Evolutionary conservation across 2,329 filamentous ascomycete species (phyloP).

Genomic region (Canariomyces notabilis): DNA sequence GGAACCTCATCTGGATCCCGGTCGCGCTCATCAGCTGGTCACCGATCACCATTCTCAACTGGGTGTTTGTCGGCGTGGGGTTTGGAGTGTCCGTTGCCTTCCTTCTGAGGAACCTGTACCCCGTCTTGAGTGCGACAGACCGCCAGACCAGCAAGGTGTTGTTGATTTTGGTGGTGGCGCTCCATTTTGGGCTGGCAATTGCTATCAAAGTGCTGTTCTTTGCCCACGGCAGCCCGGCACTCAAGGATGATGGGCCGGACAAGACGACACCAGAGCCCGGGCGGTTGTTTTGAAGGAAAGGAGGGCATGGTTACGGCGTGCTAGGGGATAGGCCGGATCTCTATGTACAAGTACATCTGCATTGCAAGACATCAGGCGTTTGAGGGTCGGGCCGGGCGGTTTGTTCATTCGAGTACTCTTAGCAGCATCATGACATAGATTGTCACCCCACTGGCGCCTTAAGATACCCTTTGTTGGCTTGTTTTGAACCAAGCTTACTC

Average conservation of each 20-base stretch:
- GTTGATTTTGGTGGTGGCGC: slow-evolving; percentile 72
- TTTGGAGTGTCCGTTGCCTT: slow-evolving; percentile 80
- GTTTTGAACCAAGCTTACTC: neutral
- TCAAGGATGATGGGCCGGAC: slow-evolving; percentile 16
- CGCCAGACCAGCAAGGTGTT: slow-evolving; percentile 85
- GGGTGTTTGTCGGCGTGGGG: slow-evolving; percentile 83
- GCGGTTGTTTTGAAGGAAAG: slow-evolving; percentile 6
- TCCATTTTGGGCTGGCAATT: slow-evolving; percentile 86
- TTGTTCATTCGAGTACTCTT: too few species aligned
- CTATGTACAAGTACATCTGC: too few species aligned
- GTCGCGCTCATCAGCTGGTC: slow-evolving; percentile 91
- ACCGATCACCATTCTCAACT: slow-evolving; percentile 80
- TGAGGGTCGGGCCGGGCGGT: too few species aligned
- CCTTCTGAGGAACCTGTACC: slow-evolving; percentile 79
- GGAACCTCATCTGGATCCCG: slow-evolving; percentile 94
- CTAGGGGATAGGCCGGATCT: too few species aligned
- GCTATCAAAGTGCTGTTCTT: slow-evolving; percentile 98
- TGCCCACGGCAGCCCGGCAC: slow-evolving; percentile 63
- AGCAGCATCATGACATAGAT: neutral
- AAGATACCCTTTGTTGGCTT: neutral
- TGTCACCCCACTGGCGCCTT: too few species aligned
- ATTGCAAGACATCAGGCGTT: neutral
- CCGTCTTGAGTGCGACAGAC: slow-evolving; percentile 88
- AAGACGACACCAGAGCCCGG: slow-evolving; percentile 1
- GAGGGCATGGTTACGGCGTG: neutral